A percentile compares a stretch with the other conserved stretches of the same genome.
phyloP scores from a whole-genome alignment of 371 early-diverging fungal genomes.

The Saksenaea oblongispora region DNA sequence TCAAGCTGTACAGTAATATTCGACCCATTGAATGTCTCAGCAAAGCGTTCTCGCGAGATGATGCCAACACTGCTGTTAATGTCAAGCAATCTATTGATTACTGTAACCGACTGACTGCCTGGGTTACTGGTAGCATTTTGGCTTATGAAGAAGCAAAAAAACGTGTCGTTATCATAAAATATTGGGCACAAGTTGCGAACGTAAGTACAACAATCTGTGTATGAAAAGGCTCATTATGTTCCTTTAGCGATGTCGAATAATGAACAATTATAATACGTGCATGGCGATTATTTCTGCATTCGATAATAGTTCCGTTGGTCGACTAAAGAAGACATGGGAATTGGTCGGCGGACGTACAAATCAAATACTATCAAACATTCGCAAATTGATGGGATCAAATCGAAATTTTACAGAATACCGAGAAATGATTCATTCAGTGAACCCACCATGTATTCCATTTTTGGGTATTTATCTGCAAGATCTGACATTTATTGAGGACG shows the following conservation, averaged over 20 bases:
- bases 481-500: slow-evolving; percentile 91
- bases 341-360: slow-evolving; percentile 45
- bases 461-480: slow-evolving; percentile 88
- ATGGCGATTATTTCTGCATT: slow-evolving; percentile 88
- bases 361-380: slow-evolving; percentile 47
- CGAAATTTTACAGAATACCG: slow-evolving; percentile 89
- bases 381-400: slow-evolving; percentile 73
- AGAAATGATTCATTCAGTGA: slow-evolving; percentile 77
- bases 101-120: slow-evolving; percentile 67
- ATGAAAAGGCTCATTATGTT: not conserved
- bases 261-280: slow-evolving; percentile 91
- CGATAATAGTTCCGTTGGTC: slow-evolving; percentile 83
- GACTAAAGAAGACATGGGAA: slow-evolving; percentile 86
- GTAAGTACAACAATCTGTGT: slow-evolving; percentile 32
- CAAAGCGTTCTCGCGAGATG: slow-evolving; percentile 85
- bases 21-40: slow-evolving; percentile 82
- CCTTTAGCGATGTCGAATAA: slow-evolving; percentile 55
- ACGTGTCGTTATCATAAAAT: slow-evolving; percentile 73
- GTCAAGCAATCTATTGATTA: slow-evolving; percentile 75
- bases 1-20: slow-evolving; percentile 75
- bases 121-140: slow-evolving; percentile 81
- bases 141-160: slow-evolving; percentile 73
- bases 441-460: slow-evolving; percentile 92
- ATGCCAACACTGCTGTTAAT: slow-evolving; percentile 59
- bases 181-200: slow-evolving; percentile 83